phyloP scores from a whole-genome alignment of 2,329 filamentous ascomycete species.

The Paraphaeosphaeria sporulosa region DNA sequence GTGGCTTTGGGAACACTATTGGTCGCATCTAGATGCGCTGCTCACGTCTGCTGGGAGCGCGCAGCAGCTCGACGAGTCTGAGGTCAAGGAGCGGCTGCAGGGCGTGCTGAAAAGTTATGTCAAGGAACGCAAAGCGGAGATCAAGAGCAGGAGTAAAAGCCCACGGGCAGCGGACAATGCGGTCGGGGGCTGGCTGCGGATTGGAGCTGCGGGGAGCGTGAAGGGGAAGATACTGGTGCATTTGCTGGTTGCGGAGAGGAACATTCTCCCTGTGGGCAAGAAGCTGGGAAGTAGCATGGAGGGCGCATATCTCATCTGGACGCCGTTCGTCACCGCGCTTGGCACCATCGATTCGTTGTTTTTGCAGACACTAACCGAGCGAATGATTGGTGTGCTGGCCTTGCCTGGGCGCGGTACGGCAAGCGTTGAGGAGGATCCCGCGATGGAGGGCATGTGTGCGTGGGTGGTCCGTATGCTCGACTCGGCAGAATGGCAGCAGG shows the following conservation, averaged over 20 bases:
- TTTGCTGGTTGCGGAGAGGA: constrained; percentile 45
- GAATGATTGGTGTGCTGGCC: constrained; percentile 49
- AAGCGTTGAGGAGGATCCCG: constrained; percentile 33
- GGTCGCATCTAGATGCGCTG: constrained; percentile 62
- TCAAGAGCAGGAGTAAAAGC: constrained; percentile 29
- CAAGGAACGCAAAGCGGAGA: constrained; percentile 38
- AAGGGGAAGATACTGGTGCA: constrained; percentile 18
- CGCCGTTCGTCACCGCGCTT: constrained; percentile 48
- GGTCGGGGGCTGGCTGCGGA: constrained; percentile 23
- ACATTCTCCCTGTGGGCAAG: constrained; percentile 47
- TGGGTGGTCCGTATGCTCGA: constrained; percentile 60
- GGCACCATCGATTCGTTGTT: constrained; percentile 34
- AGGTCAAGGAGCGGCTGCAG: constrained; percentile 32
- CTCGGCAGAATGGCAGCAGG: constrained; percentile 44
- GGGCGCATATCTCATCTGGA: constrained; percentile 57
- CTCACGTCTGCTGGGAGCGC: constrained; percentile 19
- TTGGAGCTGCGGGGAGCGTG: constrained; percentile 17
- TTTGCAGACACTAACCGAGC: constrained; percentile 50
- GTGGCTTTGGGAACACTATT: constrained; percentile 94
- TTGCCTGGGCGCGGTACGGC: not conserved
- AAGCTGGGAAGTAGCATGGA: constrained; percentile 46
- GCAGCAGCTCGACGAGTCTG: constrained; percentile 10
- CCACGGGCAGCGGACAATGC: constrained; percentile 28
- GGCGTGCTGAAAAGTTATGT: constrained; percentile 45
- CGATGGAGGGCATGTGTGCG: constrained; percentile 54